These are phyloP conservation scores for Camellia oleifera DNA, from an alignment of 179 eudicot species.

Conservation along the genomic window DNA sequence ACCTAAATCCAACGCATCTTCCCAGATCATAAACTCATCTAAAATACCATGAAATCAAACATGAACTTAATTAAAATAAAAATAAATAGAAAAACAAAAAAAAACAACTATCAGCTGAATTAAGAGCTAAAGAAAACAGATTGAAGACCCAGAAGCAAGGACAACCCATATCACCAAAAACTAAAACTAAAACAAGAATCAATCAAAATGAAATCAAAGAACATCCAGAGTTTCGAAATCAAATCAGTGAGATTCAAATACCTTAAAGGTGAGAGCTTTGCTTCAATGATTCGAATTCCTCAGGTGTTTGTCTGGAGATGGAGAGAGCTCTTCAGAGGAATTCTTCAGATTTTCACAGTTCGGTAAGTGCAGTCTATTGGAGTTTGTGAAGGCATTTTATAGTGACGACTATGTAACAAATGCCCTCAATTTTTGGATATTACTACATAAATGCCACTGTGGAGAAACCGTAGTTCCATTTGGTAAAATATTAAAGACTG, in stretches of 20 bases:
- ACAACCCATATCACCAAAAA: background rate
- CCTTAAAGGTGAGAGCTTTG: background rate
- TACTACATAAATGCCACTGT: background rate
- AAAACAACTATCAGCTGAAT: background rate
- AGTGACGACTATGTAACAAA: background rate
- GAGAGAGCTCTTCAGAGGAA: background rate
- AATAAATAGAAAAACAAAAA: background rate
- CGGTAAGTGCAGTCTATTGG: background rate
- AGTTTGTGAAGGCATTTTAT: background rate
- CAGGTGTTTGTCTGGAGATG: background rate
- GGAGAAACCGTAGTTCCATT: background rate
- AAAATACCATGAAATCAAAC: background rate
- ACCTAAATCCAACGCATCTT: background rate
- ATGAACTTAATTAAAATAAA: background rate
- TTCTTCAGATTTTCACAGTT: no score
- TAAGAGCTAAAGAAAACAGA: background rate
- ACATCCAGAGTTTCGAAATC: background rate
- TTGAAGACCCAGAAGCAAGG: background rate
- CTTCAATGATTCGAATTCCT: background rate
- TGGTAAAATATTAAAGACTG: no score
- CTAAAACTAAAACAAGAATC: background rate
- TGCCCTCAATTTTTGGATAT: background rate
- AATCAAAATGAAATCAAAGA: constrained; percentile 8
- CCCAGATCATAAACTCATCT: background rate
- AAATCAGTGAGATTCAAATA: background rate